Percentiles rank a stretch among this genome's conserved stretches.
Evolutionary conservation across 805 yeast species (phyloP).

Genomic region (Torulaspora microellipsoides): DNA sequence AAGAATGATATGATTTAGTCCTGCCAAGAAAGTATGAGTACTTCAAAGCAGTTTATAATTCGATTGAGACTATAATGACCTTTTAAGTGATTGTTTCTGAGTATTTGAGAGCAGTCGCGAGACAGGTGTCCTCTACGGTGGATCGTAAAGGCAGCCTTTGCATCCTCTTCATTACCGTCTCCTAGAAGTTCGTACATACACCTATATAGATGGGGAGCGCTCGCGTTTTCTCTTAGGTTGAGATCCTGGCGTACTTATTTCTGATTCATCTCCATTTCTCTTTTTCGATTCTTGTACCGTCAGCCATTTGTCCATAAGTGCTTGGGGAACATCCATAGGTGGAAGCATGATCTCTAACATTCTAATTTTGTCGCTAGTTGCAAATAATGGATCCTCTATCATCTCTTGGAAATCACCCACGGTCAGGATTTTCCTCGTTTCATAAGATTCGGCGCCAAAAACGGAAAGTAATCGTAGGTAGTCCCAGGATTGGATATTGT

Average conservation of each 20-base stretch:
- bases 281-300: conserved; percentile 22
- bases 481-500: conserved; percentile 62
- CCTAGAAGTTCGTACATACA: too few species aligned
- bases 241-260: conserved; percentile 6
- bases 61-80: too few species aligned
- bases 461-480: conserved; percentile 42
- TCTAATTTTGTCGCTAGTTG: conserved; percentile 43
- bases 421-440: conserved; percentile 42
- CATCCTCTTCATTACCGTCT: too few species aligned
- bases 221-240: background rate
- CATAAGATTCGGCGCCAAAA: conserved; percentile 53
- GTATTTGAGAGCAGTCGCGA: too few species aligned
- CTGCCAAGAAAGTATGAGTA: background rate
- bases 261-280: conserved; percentile 12
- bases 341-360: conserved; percentile 55
- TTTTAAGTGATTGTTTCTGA: too few species aligned
- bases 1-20: background rate
- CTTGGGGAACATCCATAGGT: conserved; percentile 53
- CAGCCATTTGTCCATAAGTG: conserved; percentile 26
- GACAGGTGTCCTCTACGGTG: too few species aligned
- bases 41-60: too few species aligned
- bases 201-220: too few species aligned
- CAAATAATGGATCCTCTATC: conserved; percentile 39
- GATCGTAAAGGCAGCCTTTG: too few species aligned
- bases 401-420: conserved; percentile 46